A percentile compares a stretch with the other conserved stretches of the same genome.
phyloP scores from a whole-genome alignment of 768 basidiomycete genomes.

The Amanita thiersii region DNA sequence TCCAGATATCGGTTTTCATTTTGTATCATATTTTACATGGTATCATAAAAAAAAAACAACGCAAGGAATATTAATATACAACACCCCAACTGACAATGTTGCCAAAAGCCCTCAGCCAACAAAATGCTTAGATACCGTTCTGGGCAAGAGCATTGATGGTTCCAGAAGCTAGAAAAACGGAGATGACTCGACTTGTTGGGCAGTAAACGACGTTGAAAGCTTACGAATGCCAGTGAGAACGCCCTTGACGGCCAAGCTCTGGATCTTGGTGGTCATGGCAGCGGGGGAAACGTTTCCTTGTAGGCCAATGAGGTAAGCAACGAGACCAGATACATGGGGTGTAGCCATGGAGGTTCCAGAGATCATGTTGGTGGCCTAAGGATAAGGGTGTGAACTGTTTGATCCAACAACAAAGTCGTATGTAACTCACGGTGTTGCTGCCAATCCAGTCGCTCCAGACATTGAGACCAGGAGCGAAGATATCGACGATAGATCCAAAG shows the following conservation, averaged over 20 bases:
- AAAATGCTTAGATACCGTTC: too few species aligned
- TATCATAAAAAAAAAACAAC: too few species aligned
- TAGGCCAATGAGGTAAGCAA: slow-evolving; percentile 26
- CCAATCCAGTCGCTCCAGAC: slow-evolving; percentile 24
- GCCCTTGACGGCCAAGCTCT: slow-evolving; percentile 19
- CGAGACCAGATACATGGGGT: slow-evolving; percentile 32
- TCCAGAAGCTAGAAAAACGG: neutral
- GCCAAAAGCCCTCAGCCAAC: too few species aligned
- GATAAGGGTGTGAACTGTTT: neutral
- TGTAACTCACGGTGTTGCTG: slow-evolving; percentile 14
- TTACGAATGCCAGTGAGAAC: slow-evolving; percentile 23
- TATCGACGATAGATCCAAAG: slow-evolving; percentile 31
- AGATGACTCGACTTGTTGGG: neutral
- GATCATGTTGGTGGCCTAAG: slow-evolving; percentile 18
- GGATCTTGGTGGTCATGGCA: slow-evolving; percentile 18
- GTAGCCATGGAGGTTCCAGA: slow-evolving; percentile 26
- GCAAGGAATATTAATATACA: too few species aligned
- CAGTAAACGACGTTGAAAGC: slow-evolving; percentile 6
- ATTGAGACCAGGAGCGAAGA: slow-evolving; percentile 30
- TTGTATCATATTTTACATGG: too few species aligned
- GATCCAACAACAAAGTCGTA: neutral
- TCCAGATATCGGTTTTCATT: too few species aligned
- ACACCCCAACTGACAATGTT: too few species aligned
- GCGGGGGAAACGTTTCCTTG: slow-evolving; percentile 24
- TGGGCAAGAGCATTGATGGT: neutral